These are phyloP conservation scores for Hymenoscyphus fraxineus DNA, from an alignment of 2,329 filamentous ascomycete genomes.

Conservation along the genomic window DNA sequence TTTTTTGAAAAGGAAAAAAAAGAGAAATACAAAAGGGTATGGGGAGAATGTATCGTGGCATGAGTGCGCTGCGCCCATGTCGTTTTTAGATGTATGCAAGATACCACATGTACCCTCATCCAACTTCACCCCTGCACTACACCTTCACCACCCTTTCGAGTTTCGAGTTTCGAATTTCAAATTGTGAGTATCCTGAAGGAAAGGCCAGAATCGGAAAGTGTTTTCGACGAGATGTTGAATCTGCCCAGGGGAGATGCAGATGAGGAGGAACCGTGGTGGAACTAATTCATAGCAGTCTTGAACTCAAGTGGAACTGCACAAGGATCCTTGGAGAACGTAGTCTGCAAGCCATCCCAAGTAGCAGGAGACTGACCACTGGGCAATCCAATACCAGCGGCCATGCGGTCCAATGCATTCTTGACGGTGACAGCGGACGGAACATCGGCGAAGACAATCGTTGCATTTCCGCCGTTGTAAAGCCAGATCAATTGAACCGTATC, in stretches of 20 bases:
- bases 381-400: constrained; percentile 9
- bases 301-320: constrained; percentile 23
- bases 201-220: background rate
- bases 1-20: background rate
- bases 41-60: too few relatives aligned
- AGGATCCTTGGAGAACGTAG: constrained; percentile 31
- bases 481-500: constrained; percentile 29
- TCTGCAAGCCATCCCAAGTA: constrained; percentile 25
- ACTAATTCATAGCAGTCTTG: constrained; percentile 17
- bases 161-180: background rate
- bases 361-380: constrained; percentile 12
- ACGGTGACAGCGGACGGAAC: constrained; percentile 28
- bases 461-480: constrained; percentile 35
- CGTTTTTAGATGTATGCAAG: background rate
- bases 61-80: background rate
- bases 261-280: background rate
- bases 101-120: background rate
- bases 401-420: constrained; percentile 28
- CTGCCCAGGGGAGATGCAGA: background rate
- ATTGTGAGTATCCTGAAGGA: background rate
- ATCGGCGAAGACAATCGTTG: constrained; percentile 32
- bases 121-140: background rate
- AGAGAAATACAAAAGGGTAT: background rate
- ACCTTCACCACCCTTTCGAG: constrained; percentile 1
- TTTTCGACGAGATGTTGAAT: constrained; percentile 1